Percentiles rank a stretch among this genome's conserved stretches.
phyloP scores from a whole-genome alignment of 2,329 filamentous ascomycete species.

The Fusarium sp. region DNA sequence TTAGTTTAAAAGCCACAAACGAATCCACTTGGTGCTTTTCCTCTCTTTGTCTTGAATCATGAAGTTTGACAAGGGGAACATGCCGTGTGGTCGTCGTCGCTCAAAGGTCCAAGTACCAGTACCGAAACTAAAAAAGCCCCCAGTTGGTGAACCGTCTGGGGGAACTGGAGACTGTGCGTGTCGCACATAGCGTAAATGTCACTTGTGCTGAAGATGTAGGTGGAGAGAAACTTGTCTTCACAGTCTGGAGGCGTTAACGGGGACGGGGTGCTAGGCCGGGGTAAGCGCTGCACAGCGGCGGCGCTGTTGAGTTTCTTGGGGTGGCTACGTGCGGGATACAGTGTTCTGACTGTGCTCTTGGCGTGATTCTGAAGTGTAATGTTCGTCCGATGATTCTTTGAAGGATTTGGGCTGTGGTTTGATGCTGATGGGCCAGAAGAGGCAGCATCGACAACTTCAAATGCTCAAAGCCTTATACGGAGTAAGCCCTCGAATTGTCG shows the following conservation, averaged over 20 bases:
- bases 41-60: slow-evolving; percentile 1
- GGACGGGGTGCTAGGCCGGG: slow-evolving; percentile 28
- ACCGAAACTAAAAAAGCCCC: slow-evolving; percentile 28
- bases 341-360: slow-evolving; percentile 27
- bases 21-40: no score
- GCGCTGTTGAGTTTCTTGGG: slow-evolving; percentile 24
- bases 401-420: background rate
- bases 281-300: slow-evolving; percentile 40
- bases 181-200: slow-evolving; percentile 1
- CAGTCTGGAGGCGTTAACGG: slow-evolving; percentile 7
- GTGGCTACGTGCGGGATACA: slow-evolving; percentile 29
- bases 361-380: background rate
- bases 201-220: background rate
- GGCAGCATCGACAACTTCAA: background rate
- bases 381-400: slow-evolving; percentile 1
- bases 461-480: no score
- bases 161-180: slow-evolving; percentile 34
- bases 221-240: background rate
- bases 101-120: slow-evolving; percentile 28
- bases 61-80: slow-evolving; percentile 19
- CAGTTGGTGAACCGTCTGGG: slow-evolving; percentile 24
- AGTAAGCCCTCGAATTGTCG: no score
- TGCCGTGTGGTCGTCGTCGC: no score
- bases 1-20: no score
- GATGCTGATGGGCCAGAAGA: no score